A percentile compares a stretch with the other conserved stretches of the same genome.
These are phyloP conservation scores for Pestalotiopsis sp. DNA, from an alignment of 2,329 filamentous ascomycete genomes.

Conservation along the genomic window DNA sequence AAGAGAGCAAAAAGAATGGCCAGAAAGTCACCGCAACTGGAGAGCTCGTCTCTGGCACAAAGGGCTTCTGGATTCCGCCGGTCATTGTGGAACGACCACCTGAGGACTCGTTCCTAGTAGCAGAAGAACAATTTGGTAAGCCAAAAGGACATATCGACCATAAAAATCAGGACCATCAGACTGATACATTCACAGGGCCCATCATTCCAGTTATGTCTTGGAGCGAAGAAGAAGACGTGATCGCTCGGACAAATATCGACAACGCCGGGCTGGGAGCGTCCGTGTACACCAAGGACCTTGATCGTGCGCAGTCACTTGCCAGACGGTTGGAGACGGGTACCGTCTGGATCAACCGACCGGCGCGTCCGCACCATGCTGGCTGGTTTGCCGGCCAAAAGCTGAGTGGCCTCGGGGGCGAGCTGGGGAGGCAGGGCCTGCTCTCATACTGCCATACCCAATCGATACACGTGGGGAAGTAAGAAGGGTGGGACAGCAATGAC, in stretches of 20 bases:
- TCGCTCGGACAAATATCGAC: conserved; percentile 49
- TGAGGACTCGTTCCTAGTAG: conserved; percentile 57
- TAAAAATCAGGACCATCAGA: too few relatives aligned
- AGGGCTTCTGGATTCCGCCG: conserved; percentile 60
- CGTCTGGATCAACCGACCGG: conserved; percentile 56
- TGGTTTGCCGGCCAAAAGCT: conserved; percentile 54
- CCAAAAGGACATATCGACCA: too few relatives aligned
- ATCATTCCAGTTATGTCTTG: conserved; percentile 49
- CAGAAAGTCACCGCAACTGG: conserved; percentile 50
- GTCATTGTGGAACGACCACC: conserved; percentile 64
- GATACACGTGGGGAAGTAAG: conserved; percentile 33
- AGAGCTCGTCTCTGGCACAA: conserved; percentile 31
- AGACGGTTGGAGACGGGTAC: conserved; percentile 52
- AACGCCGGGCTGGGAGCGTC: conserved; percentile 55
- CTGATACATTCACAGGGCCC: conserved; percentile 24
- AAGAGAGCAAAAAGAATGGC: conserved; percentile 48
- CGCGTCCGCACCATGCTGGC: conserved; percentile 38
- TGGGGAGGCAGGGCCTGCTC: conserved; percentile 20
- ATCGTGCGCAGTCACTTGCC: conserved; percentile 49
- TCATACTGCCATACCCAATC: conserved; percentile 36
- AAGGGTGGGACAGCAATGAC: too few relatives aligned
- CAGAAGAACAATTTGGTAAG: conserved; percentile 53
- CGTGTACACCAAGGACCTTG: conserved; percentile 54
- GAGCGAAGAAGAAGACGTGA: conserved; percentile 48
- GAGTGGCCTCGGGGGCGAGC: conserved; percentile 13